These are phyloP conservation scores for Hibiscus trionum DNA, from an alignment of 345 rosid genomes.

Conservation along the genomic window DNA sequence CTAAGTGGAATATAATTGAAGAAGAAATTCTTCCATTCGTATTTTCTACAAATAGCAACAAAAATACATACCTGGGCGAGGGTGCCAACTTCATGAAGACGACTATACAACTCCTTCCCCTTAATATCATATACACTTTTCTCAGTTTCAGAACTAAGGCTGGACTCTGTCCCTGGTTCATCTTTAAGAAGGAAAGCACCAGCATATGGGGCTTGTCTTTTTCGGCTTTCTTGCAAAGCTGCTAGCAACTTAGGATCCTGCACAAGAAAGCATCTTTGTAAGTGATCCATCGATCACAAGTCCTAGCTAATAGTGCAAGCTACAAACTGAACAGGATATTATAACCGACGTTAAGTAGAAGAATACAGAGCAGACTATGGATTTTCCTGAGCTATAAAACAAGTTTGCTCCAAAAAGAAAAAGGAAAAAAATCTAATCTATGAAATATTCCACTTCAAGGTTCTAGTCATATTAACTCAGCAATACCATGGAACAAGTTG, in stretches of 20 bases:
- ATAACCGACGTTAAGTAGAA: background rate
- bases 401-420: background rate
- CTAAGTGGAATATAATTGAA: too few species aligned
- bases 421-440: background rate
- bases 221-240: constrained; percentile 88
- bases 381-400: background rate
- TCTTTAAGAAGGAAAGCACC: constrained; percentile 98
- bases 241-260: constrained; percentile 93
- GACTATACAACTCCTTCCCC: constrained; percentile 72
- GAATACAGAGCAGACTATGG: background rate
- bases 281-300: background rate
- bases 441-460: background rate
- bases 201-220: constrained; percentile 97
- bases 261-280: constrained; percentile 8
- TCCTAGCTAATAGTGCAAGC: background rate
- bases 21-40: too few species aligned
- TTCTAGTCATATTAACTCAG: background rate
- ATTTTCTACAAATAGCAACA: background rate
- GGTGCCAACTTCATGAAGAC: constrained; percentile 95
- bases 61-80: constrained; percentile 71
- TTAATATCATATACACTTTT: constrained; percentile 58
- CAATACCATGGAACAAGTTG: background rate
- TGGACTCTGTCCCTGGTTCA: constrained; percentile 65
- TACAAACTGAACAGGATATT: background rate
- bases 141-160: constrained; percentile 52